phyloP scores from a whole-genome alignment of 2,329 filamentous ascomycete species.

The Xylaria sp. region DNA sequence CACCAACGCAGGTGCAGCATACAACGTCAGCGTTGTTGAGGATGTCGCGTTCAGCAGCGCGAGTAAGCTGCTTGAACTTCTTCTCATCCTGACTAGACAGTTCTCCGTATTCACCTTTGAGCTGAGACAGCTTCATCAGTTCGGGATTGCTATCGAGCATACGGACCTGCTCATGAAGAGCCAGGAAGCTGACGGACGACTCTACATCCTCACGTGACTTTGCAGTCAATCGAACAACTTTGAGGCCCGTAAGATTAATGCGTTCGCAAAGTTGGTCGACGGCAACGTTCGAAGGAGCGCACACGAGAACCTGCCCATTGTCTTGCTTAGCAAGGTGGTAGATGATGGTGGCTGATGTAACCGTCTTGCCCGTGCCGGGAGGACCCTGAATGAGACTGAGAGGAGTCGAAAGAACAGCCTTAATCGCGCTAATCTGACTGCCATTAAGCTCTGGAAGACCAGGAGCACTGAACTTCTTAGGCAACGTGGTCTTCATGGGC shows the following conservation, averaged over 20 bases:
- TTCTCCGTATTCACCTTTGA: slow-evolving; percentile 89
- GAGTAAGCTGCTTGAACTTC: slow-evolving; percentile 93
- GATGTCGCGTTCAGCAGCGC: slow-evolving; percentile 91
- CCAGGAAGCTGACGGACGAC: slow-evolving; percentile 93
- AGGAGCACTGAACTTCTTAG: slow-evolving; percentile 94
- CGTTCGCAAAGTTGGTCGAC: slow-evolving; percentile 98
- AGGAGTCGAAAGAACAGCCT: slow-evolving; percentile 87
- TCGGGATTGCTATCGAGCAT: slow-evolving; percentile 97
- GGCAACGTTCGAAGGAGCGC: slow-evolving; percentile 95
- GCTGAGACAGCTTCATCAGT: slow-evolving; percentile 82
- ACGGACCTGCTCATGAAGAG: slow-evolving; percentile 92
- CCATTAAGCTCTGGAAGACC: slow-evolving; percentile 90
- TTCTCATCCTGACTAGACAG: slow-evolving; percentile 95
- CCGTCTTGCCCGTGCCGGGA: slow-evolving; percentile 95
- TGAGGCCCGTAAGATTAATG: slow-evolving; percentile 88
- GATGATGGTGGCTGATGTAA: slow-evolving; percentile 97
- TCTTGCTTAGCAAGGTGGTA: slow-evolving; percentile 96
- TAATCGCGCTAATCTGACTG: slow-evolving; percentile 94
- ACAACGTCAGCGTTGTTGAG: slow-evolving; percentile 94
- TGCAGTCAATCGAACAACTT: slow-evolving; percentile 95
- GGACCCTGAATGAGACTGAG: slow-evolving; percentile 95
- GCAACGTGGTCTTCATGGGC: slow-evolving; percentile 91
- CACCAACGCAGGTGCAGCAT: slow-evolving; percentile 97
- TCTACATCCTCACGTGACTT: slow-evolving; percentile 98
- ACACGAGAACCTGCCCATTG: slow-evolving; percentile 89